Evolutionary conservation across 1,284 basidiomycete species (phyloP), one percentile per base, ranked within the genome.

Genomic region (Pyrrhoderma noxium): DNA sequence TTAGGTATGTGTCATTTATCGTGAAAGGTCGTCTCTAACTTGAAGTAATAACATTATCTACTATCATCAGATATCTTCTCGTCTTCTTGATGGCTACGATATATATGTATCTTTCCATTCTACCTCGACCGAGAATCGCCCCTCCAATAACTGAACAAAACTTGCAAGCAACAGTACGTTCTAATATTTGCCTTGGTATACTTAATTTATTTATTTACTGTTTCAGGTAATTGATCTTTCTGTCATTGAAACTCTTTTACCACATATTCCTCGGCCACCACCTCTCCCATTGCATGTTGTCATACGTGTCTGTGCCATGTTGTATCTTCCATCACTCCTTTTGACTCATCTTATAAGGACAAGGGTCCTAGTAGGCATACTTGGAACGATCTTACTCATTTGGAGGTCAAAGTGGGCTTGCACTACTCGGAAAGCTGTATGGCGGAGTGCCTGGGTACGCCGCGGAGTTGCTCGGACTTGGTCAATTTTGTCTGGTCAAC

Each of bases 391-490:
- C 42, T 2, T 83, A 8, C 64, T 89, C 47, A 72, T 74, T 5
- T 79, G 77, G 68, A 77, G 78, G 48, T 82, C 88, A 0, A 81
- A 80, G 4, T 89, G 83, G 76, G 75, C 74, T 0, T 59, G 61
- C 45, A 66, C 80, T 40, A 64, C 82, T 50, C 74, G 81, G 23
- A 66, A 70, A 1, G 70, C 71, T 1, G 65, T 89, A 48, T 75
- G 73, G 65, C 73, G 77, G 36, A 88, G 81, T 59, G 85, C 86
- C 13, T 80, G 79, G 66, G 59, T 86, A 56, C 78, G 83, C 52
- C 82, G 82, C 75, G 61, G 67, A 1, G 51, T 67, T 25, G 82
- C 82, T 58, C 69, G 67, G 41, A 2, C 67, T 16, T 75, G 72
- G 68, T 66, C 79, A 1, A 45, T 66, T 49, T 52, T 86, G 42